Evolutionary conservation across 2,329 filamentous ascomycete species (phyloP), one percentile per base, ranked within the genome.

Genomic region (Curvularia spicifera): DNA sequence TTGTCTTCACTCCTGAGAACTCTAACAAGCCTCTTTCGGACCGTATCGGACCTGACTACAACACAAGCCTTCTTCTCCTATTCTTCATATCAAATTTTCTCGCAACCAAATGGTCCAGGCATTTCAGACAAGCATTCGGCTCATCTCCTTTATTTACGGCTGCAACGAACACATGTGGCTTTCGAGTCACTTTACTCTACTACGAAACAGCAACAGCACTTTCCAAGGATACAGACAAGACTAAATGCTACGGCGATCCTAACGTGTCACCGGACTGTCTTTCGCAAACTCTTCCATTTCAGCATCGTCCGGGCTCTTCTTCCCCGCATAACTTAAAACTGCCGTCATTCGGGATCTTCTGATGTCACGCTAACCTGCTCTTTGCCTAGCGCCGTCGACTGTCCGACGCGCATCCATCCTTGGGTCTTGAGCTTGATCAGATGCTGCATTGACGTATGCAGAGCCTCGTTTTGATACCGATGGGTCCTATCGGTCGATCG

Each of bases 331-430:
- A 5, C 35, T 15, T 18, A 37, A n/a, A 37, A 31, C 18, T 57
- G 5, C 50, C 52, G 37, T 64, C 62, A 15, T 15, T 15, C 26
- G 49, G 12, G 55, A 52, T 24, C 28, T 40, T 7, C 50, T 55
- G 70, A 68, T 1, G 58, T 70, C 4, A 49, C 13, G 18, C 20
- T 24, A 9, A 59, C 60, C 51, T 71, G 60, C 33, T 64, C 67
- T 7, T 53, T 28, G 1, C 67, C 71, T n/a, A 65, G 57, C 4
- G 67, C 64, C 2, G 72, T 73, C 22, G 68, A 68, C 8, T 71
- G 70, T 2, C 73, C 70, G 0, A 63, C 62, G 13, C 76, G 60
- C 67, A 76, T 70, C 8, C 76, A 39, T 1, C 69, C 72, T 33
- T 58, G 57, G 46, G 72, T 29, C 7, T 55, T 24, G 15, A 65